These are phyloP conservation scores for Schwanniomyces polymorphus DNA, from an alignment of 805 yeast genomes.

Conservation along the genomic window DNA sequence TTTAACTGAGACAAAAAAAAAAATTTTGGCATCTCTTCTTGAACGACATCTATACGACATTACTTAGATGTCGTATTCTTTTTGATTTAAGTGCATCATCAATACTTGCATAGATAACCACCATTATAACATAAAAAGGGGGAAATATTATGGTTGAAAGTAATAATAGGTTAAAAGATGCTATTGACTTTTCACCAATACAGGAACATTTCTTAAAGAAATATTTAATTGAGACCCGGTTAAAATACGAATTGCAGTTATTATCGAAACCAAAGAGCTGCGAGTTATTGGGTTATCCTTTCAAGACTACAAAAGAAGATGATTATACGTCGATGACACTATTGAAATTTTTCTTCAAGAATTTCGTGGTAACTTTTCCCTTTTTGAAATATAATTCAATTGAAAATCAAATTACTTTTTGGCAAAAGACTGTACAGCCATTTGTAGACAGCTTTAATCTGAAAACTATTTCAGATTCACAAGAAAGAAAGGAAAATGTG, in stretches of 20 bases:
- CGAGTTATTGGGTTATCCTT: conserved; percentile 77
- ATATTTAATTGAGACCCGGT: conserved; percentile 64
- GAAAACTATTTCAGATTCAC: conserved; percentile 68
- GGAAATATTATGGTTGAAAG: neutral
- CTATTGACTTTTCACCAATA: conserved; percentile 44
- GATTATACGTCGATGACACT: conserved; percentile 56
- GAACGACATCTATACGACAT: neutral
- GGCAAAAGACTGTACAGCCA: conserved; percentile 78
- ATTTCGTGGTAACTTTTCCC: conserved; percentile 72
- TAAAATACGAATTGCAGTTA: conserved; percentile 59
- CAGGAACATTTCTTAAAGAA: conserved; percentile 90
- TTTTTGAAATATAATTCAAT: conserved; percentile 54
- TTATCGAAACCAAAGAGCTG: conserved; percentile 64
- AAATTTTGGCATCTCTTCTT: neutral
- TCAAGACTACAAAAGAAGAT: conserved; percentile 37
- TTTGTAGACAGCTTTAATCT: conserved; percentile 78
- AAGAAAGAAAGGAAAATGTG: conserved; percentile 74
- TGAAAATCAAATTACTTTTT: conserved; percentile 55
- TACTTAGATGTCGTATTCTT: neutral
- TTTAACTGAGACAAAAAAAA: neutral
- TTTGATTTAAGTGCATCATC: neutral
- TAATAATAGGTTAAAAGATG: neutral
- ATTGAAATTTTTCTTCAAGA: conserved; percentile 60
- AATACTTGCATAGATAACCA: neutral
- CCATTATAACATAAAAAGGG: neutral